Conservation (phyloP, 1,284 basidiomycete species). For the Neolentinus lepideus region DNA sequence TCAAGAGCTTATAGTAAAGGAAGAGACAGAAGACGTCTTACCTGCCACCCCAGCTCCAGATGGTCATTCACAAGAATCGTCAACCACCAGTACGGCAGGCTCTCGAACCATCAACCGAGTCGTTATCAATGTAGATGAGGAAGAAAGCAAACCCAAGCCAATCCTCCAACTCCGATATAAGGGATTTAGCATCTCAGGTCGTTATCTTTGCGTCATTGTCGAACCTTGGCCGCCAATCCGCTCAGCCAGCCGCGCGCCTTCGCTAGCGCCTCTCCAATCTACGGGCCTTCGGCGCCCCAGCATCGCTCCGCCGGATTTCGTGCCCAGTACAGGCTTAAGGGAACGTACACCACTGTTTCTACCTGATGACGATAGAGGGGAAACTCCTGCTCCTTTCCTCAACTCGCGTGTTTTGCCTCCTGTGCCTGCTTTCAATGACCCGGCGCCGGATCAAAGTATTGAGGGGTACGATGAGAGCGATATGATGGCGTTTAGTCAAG, state of each 20-base stretch:
- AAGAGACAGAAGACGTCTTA: neutral
- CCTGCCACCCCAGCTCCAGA: neutral
- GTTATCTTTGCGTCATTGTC: constrained; percentile 70
- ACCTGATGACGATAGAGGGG: constrained; percentile 43
- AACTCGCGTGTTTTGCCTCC: constrained; percentile 25
- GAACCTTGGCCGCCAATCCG: constrained; percentile 65
- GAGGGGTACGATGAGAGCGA: constrained; percentile 36
- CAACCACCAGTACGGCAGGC: constrained; percentile 2
- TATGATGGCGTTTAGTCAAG: constrained; percentile 70
- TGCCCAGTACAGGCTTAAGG: constrained; percentile 21
- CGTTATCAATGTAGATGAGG: constrained; percentile 38
- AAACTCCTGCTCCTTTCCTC: constrained; percentile 28
- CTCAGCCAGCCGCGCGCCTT: constrained; percentile 26
- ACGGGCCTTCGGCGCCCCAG: constrained; percentile 14
- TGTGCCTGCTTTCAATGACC: constrained; percentile 37
- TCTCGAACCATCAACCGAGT: neutral
- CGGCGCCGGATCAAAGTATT: constrained; percentile 20
- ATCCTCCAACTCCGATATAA: constrained; percentile 55
- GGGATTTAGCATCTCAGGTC: constrained; percentile 59
- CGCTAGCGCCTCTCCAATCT: constrained; percentile 19
- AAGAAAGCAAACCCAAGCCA: constrained; percentile 68
- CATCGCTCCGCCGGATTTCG: constrained; percentile 22
- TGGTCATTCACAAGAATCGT: neutral
- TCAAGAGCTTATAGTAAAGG: neutral
- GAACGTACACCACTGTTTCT: constrained; percentile 59